phyloP scores from a whole-genome alignment of 176 grass and related monocot species.

The Cocos nucifera region DNA sequence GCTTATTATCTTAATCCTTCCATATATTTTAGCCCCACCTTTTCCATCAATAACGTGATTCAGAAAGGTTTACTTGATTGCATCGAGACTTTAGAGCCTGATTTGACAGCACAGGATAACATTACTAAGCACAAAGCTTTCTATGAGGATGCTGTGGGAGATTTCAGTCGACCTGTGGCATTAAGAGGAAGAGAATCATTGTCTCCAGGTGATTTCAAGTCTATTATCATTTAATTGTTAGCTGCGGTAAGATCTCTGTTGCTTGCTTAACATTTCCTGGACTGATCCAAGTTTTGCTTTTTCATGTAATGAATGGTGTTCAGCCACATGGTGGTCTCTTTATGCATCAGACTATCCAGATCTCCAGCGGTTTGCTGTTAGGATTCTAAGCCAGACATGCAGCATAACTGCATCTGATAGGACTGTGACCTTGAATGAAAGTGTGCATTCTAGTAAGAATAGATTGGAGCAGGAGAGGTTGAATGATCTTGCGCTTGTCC shows the following conservation, averaged over 20 bases:
- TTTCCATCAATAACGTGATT: conserved; percentile 30
- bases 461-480: conserved; percentile 18
- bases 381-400: conserved; percentile 33
- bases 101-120: conserved; percentile 28
- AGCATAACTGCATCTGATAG: conserved; percentile 16
- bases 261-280: too few relatives aligned
- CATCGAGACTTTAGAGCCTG: conserved; percentile 25
- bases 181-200: conserved; percentile 21
- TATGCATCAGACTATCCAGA: conserved; percentile 26
- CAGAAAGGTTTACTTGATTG: conserved; percentile 30
- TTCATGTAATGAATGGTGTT: background rate
- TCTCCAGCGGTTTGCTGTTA: conserved; percentile 29
- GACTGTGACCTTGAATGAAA: conserved; percentile 17
- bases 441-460: conserved; percentile 21
- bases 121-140: conserved; percentile 23
- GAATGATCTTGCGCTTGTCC: conserved; percentile 29
- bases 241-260: too few relatives aligned
- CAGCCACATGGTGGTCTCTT: conserved; percentile 39
- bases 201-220: conserved; percentile 13
- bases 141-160: conserved; percentile 19
- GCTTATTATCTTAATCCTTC: conserved; percentile 36
- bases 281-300: too few relatives aligned
- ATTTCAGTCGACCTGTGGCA: conserved; percentile 18
- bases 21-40: conserved; percentile 26
- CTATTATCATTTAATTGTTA: background rate